Base-by-base conservation (phyloP, 192 early-diverging fungal species). In the Allomyces arbusculus region DNA sequence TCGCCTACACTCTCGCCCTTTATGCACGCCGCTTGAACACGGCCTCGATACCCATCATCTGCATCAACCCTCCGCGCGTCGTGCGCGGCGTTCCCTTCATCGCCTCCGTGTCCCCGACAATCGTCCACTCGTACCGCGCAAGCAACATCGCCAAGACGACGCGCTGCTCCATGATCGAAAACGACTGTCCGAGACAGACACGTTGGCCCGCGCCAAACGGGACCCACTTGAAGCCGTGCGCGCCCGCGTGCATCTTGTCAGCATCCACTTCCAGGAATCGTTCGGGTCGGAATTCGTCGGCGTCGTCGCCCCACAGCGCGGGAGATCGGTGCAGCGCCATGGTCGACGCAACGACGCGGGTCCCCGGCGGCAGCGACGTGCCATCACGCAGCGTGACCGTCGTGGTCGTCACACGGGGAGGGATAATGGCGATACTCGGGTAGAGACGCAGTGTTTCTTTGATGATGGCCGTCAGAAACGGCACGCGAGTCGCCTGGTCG, bases 321-420 rank as follows among this genome's bases (percentile, higher is more conserved):
- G 74, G 73, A 55, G 76, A 70, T 62, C 73, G 77, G 64, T 80
- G 79, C 65, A 77, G 71, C 3, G 76, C 68, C 71, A 75, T 72
- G 24, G 70, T 75, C 26, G 75, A 74, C 10, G 77, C 72, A 3
- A 69, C 71, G 25, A 73, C 72, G 16, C 71, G 61, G n/a, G 73
- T 62, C 23, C 73, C 76, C 66, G 74, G 68, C 24, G 73, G 70
- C 11, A 80, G 67, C n/a, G 69, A 70, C 44, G 72, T 74, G 33
- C 68, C 69, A 20, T 74, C 76, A 24, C 5, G 4, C 33, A 58
- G 20, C 50, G 12, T 58, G 16, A 20, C 50, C 16, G 50, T 14
- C 50, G 50, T n/a, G 16, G 16, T 58, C 50, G 20, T 14, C 2
- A 58, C 20, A 3, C 50, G 50, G 2, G 1, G 50, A 8, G 50